A percentile compares a stretch with the other conserved stretches of the same genome.
Conservation (phyloP, 2,329 filamentous ascomycete species). For the Penicillium sp. region DNA sequence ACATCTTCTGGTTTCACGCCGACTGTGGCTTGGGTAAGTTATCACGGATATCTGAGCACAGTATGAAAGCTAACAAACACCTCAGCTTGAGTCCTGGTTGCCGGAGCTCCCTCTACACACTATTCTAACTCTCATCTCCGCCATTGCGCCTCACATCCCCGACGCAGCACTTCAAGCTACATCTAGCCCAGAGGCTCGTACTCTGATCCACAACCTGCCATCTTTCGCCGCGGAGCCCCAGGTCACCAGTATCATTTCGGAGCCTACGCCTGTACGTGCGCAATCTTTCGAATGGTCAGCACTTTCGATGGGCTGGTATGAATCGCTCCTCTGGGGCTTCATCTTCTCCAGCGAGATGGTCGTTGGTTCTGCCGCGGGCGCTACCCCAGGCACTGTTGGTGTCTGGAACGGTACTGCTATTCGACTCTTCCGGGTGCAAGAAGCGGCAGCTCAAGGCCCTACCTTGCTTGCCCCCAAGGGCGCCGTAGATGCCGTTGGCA, state of each 20-base stretch:
- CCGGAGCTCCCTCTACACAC: slow-evolving; percentile 88
- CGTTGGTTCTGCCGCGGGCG: slow-evolving; percentile 50
- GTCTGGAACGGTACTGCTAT: slow-evolving; percentile 93
- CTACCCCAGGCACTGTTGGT: slow-evolving; percentile 80
- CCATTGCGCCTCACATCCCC: slow-evolving; percentile 58
- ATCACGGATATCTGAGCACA: neutral
- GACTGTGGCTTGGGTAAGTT: slow-evolving; percentile 72
- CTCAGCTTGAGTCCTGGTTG: slow-evolving; percentile 87
- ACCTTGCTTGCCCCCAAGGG: slow-evolving; percentile 83
- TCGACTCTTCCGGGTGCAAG: slow-evolving; percentile 87
- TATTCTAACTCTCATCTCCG: slow-evolving; percentile 75
- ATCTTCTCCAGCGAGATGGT: slow-evolving; percentile 91
- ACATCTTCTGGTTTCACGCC: slow-evolving; percentile 70
- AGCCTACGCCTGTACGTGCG: slow-evolving; percentile 74
- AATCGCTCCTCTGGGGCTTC: slow-evolving; percentile 91
- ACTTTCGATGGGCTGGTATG: slow-evolving; percentile 91
- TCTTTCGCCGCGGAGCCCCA: slow-evolving; percentile 58
- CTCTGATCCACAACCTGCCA: slow-evolving; percentile 50
- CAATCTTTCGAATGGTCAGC: slow-evolving; percentile 96
- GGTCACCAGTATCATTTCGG: slow-evolving; percentile 69
- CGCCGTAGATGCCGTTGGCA: slow-evolving; percentile 91
- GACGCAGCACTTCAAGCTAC: slow-evolving; percentile 53
- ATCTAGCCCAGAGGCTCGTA: slow-evolving; percentile 49
- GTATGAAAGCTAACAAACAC: slow-evolving; percentile 22
- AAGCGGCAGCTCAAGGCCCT: slow-evolving; percentile 78